Percentiles rank a stretch among this genome's conserved stretches.
phyloP scores from a whole-genome alignment of 192 early-diverging fungal genomes.

The Ambispora gerdemannii region DNA sequence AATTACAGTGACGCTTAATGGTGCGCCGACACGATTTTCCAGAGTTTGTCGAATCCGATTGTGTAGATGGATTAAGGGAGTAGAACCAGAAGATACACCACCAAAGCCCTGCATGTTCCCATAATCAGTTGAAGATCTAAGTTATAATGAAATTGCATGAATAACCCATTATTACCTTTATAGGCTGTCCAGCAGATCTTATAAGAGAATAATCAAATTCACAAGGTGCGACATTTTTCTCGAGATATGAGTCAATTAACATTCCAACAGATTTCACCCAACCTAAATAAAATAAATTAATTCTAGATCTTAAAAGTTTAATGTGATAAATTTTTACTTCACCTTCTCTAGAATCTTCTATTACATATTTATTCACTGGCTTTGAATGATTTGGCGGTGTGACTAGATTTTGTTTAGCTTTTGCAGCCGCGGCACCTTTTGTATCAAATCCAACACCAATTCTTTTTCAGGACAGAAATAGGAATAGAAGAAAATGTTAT shows the following conservation, averaged over 20 bases:
- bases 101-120: constrained; percentile 38
- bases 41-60: constrained; percentile 33
- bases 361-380: constrained; percentile 6
- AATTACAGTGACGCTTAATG: constrained; percentile 37
- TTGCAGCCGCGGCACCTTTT: constrained; percentile 34
- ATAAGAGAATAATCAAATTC: constrained; percentile 41
- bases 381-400: background rate
- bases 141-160: background rate
- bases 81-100: constrained; percentile 42
- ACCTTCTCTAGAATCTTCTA: constrained; percentile 49
- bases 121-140: background rate
- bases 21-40: constrained; percentile 20
- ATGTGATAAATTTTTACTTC: no score
- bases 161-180: constrained; percentile 28
- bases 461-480: constrained; percentile 14
- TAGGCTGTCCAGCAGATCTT: constrained; percentile 34
- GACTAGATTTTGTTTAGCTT: constrained; percentile 4
- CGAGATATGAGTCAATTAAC: constrained; percentile 46
- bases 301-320: no score
- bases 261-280: constrained; percentile 43
- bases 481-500: no score
- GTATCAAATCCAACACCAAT: constrained; percentile 56
- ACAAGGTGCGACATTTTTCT: background rate
- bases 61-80: constrained; percentile 41
- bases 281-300: constrained; percentile 1